Percentiles rank a stretch among this genome's conserved stretches.
phyloP scores from a whole-genome alignment of 2,329 filamentous ascomycete genomes.

The Ceratocystis cubensis region DNA sequence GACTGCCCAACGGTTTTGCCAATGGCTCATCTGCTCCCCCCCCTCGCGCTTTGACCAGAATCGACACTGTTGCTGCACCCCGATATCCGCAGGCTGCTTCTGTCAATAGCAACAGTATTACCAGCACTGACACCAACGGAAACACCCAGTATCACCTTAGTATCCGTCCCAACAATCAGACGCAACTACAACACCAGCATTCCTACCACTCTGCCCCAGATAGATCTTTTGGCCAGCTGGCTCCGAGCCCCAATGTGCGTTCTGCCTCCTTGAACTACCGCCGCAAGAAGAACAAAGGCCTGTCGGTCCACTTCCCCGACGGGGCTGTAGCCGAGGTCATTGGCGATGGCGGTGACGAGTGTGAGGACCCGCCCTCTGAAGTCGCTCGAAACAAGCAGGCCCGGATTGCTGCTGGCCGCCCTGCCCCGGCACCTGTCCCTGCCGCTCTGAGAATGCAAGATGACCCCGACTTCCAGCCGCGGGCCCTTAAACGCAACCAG shows the following conservation, averaged over 20 bases:
- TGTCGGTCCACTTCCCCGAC: conserved; percentile 63
- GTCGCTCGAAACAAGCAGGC: conserved; percentile 46
- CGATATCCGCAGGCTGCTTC: conserved; percentile 41
- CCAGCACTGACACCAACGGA: background rate
- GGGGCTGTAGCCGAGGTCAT: conserved; percentile 61
- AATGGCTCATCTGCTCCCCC: conserved; percentile 9
- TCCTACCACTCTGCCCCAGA: conserved; percentile 33
- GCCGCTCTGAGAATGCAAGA: conserved; percentile 25
- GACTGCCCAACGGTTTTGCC: conserved; percentile 29
- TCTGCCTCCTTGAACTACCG: conserved; percentile 27
- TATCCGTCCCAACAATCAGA: conserved; percentile 15
- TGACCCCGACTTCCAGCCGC: conserved; percentile 37
- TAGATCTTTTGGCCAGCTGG: conserved; percentile 31
- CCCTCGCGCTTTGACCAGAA: conserved; percentile 29
- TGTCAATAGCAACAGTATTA: background rate
- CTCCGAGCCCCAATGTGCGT: conserved; percentile 34
- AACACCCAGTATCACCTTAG: conserved; percentile 13
- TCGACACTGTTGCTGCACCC: conserved; percentile 44
- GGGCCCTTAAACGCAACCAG: conserved; percentile 43
- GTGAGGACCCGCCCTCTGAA: conserved; percentile 56
- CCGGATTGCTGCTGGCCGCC: conserved; percentile 26
- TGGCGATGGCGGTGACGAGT: conserved; percentile 83
- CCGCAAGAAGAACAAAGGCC: conserved; percentile 47
- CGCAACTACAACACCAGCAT: conserved; percentile 22
- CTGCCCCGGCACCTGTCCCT: conserved; percentile 18